A percentile compares a stretch with the other conserved stretches of the same genome.
These are phyloP conservation scores for Clitopilus passeckerianus DNA, from an alignment of 768 basidiomycete species.

Conservation along the genomic window DNA sequence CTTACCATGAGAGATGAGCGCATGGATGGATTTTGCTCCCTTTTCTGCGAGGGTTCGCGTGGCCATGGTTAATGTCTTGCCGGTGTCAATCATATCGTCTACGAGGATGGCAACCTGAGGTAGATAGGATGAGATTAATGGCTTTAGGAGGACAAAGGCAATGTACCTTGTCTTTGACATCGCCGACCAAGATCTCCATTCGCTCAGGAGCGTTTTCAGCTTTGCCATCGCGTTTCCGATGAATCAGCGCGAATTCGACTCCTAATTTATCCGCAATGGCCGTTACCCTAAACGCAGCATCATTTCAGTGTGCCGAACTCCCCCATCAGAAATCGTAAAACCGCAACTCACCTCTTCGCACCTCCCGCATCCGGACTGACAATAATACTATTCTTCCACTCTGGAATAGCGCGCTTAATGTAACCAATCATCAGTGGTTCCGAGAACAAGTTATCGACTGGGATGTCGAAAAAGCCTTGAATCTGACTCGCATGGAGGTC, in stretches of 20 bases:
- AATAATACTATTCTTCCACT: conserved; percentile 85
- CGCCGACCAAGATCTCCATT: conserved; percentile 94
- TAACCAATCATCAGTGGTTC: conserved; percentile 94
- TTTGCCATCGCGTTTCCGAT: conserved; percentile 79
- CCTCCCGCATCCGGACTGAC: conserved; percentile 98
- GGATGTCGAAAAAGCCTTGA: conserved; percentile 98
- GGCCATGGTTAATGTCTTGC: conserved; percentile 82
- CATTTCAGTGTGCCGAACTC: not conserved
- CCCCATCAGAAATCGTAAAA: conserved; percentile 5
- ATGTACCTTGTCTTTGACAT: conserved; percentile 81
- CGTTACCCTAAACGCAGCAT: conserved; percentile 57
- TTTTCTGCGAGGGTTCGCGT: conserved; percentile 82
- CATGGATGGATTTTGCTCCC: conserved; percentile 84
- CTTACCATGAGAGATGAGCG: conserved; percentile 87
- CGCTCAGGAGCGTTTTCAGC: conserved; percentile 60
- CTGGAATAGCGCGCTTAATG: conserved; percentile 81
- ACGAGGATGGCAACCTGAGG: conserved; percentile 85
- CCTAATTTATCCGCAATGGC: conserved; percentile 94
- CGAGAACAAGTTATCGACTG: conserved; percentile 95
- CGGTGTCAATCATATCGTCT: conserved; percentile 99
- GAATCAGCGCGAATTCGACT: conserved; percentile 93
- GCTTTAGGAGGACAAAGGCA: not conserved
- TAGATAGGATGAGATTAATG: conserved; percentile 6
- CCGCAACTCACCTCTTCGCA: conserved; percentile 80
- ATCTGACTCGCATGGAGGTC: conserved; percentile 97